These are phyloP conservation scores for Cutaneotrichosporon sp. DNA, from an alignment of 1,284 basidiomycete genomes.

Conservation along the genomic window DNA sequence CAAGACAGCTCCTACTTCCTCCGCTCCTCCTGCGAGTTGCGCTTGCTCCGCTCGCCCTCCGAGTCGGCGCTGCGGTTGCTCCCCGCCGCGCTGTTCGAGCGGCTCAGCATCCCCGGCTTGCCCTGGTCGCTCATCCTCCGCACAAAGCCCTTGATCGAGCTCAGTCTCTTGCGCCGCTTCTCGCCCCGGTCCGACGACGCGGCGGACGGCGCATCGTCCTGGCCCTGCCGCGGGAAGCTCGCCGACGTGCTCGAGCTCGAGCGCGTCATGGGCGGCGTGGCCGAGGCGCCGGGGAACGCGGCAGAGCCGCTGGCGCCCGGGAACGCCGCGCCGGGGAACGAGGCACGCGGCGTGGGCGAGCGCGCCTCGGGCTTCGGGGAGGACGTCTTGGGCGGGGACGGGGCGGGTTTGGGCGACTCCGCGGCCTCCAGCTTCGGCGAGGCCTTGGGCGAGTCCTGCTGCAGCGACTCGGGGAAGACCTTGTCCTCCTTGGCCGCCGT, in stretches of 20 bases:
- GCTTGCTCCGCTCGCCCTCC: slow-evolving; percentile 1
- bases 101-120: neutral
- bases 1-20: neutral
- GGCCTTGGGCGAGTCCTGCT: slow-evolving; percentile 8
- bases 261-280: neutral
- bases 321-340: slow-evolving; percentile 1
- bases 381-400: neutral
- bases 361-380: neutral
- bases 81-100: neutral
- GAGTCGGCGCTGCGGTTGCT: neutral
- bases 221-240: neutral
- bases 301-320: neutral
- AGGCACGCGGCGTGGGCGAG: neutral
- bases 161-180: slow-evolving; percentile 40
- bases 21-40: neutral
- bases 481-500: too few species aligned
- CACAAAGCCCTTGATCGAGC: slow-evolving; percentile 46
- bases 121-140: slow-evolving; percentile 41
- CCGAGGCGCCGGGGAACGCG: neutral
- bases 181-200: neutral
- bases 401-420: neutral
- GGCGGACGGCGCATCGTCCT: neutral
- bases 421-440: slow-evolving; percentile 2
- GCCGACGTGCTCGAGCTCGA: slow-evolving; percentile 4
- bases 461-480: neutral